Conservation (phyloP, 768 basidiomycete species). For the Termitomyces sp. region DNA sequence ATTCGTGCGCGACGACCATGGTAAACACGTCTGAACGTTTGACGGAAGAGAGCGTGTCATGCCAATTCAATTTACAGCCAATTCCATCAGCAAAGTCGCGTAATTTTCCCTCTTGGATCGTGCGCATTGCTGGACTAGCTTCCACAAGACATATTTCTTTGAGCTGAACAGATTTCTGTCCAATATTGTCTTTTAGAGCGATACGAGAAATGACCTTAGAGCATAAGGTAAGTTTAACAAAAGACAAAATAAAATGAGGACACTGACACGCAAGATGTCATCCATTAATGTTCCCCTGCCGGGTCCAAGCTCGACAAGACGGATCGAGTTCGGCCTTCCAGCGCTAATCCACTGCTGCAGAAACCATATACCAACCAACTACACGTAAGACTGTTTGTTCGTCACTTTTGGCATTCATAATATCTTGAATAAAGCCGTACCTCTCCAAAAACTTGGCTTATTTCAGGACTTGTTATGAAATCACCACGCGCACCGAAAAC, state of each 20-base stretch:
- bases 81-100: slow-evolving; percentile 20
- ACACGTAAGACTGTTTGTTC: slow-evolving; percentile 27
- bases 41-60: slow-evolving; percentile 70
- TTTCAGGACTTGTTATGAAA: slow-evolving; percentile 96
- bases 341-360: slow-evolving; percentile 67
- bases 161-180: slow-evolving; percentile 22
- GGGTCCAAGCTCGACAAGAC: slow-evolving; percentile 90
- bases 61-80: slow-evolving; percentile 58
- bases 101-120: slow-evolving; percentile 58
- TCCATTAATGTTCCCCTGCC: slow-evolving; percentile 90
- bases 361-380: slow-evolving; percentile 90
- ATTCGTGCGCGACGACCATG: slow-evolving; percentile 91
- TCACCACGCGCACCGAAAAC: slow-evolving; percentile 89
- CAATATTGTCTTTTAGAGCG: slow-evolving; percentile 22
- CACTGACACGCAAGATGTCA: slow-evolving; percentile 79
- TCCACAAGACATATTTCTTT: slow-evolving; percentile 75
- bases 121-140: slow-evolving; percentile 65
- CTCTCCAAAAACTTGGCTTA: slow-evolving; percentile 95
- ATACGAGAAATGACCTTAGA: slow-evolving; percentile 53
- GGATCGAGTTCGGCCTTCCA: slow-evolving; percentile 45
- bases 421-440: slow-evolving; percentile 39
- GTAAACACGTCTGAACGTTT: slow-evolving; percentile 56
- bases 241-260: background rate
- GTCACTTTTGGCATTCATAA: slow-evolving; percentile 28
- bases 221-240: background rate